phyloP scores from a whole-genome alignment of 371 early-diverging fungal genomes.

The Mucor piriformis region DNA sequence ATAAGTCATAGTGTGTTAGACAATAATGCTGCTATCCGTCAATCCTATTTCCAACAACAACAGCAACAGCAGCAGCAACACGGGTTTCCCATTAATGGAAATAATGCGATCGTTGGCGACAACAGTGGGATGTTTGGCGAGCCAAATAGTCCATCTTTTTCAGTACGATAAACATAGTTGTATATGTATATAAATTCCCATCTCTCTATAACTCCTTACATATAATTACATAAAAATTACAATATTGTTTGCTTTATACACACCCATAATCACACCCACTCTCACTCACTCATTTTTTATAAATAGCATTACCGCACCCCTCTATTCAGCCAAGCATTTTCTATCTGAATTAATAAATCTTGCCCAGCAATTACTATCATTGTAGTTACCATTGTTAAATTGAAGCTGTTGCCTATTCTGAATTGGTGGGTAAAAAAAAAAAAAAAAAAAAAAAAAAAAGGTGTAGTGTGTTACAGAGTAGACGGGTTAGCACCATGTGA shows the following conservation, averaged over 20 bases:
- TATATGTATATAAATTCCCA: slow-evolving; percentile 1
- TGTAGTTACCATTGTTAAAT: too few species aligned
- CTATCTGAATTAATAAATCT: too few species aligned
- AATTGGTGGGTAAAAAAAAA: too few species aligned
- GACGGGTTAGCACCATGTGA: slow-evolving; percentile 4
- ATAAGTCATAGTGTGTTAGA: neutral
- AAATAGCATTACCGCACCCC: neutral
- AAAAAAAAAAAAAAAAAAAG: too few species aligned
- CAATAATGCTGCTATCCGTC: slow-evolving; percentile 3
- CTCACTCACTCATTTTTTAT: neutral
- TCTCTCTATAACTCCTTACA: neutral
- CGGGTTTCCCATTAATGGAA: slow-evolving; percentile 70
- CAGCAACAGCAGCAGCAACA: slow-evolving; percentile 11
- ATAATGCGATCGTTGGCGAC: slow-evolving; percentile 72
- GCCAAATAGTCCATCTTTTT: slow-evolving; percentile 71
- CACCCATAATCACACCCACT: neutral
- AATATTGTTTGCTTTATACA: neutral
- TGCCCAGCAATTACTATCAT: too few species aligned
- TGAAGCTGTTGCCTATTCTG: too few species aligned
- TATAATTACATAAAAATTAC: neutral
- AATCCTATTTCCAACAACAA: slow-evolving; percentile 14
- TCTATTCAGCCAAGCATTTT: neutral
- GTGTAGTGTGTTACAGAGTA: neutral
- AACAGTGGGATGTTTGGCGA: slow-evolving; percentile 77
- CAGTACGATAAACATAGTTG: slow-evolving; percentile 13